phyloP scores from a whole-genome alignment of 495 filamentous ascomycete genomes.

The Hypoxylon crocopeplum region DNA sequence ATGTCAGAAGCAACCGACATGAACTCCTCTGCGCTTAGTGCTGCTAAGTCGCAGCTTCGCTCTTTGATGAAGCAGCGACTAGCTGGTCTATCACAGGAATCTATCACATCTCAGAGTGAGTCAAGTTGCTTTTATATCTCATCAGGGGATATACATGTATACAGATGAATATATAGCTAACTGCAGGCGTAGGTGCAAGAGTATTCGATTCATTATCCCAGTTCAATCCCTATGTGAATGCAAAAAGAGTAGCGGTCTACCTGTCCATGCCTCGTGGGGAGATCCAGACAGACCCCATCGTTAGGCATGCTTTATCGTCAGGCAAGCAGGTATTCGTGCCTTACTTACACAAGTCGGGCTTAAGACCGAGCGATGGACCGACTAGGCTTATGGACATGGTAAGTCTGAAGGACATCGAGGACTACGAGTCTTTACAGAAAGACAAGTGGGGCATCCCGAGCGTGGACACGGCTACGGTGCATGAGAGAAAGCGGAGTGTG shows the following conservation, averaged over 20 bases:
- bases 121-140: neutral
- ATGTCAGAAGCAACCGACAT: conserved; percentile 38
- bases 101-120: conserved; percentile 72
- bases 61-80: conserved; percentile 70
- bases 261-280: conserved; percentile 90
- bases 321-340: conserved; percentile 92
- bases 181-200: conserved; percentile 56
- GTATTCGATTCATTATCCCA: conserved; percentile 64
- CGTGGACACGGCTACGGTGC: conserved; percentile 66
- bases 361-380: conserved; percentile 51
- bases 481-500: conserved; percentile 71
- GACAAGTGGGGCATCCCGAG: conserved; percentile 96
- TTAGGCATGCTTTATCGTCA: conserved; percentile 74
- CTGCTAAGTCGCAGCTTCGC: conserved; percentile 77
- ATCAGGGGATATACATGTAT: conserved; percentile 6
- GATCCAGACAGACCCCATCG: conserved; percentile 79
- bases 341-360: conserved; percentile 72
- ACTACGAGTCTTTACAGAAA: conserved; percentile 75
- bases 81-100: conserved; percentile 60
- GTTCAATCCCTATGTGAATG: conserved; percentile 66
- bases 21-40: conserved; percentile 55
- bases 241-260: conserved; percentile 81
- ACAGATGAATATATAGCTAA: conserved; percentile 11
- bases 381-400: conserved; percentile 92
- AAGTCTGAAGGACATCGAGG: conserved; percentile 69